Evolutionary conservation across 106 monocot genomes (phyloP), one percentile per base, ranked within the genome.

Genomic region (Dioscorea zingiberensis): DNA sequence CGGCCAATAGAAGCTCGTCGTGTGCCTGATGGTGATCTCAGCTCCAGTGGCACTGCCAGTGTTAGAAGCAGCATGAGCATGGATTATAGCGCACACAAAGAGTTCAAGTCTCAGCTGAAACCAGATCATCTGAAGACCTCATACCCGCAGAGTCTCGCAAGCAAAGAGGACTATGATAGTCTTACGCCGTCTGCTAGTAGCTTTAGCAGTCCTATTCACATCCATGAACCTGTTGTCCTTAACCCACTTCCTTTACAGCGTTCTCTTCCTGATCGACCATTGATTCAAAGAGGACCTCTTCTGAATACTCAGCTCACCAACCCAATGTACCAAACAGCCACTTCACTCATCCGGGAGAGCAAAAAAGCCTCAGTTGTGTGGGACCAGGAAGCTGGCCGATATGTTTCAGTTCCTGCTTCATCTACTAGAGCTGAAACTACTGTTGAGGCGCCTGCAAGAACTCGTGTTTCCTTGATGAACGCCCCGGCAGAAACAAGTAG

Each of bases 381-480:
- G 97, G 97, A 98, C 58, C 92, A 79, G 67, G 93, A 98, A 70
- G 88, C 97, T 25, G 97, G 97, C 1, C 78, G 97, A 23, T 98
- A 89, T 47, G 80, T 93, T 3, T 98, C 97, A 10, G 89, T 89
- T 13, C 38, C 38, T 6, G 54, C 81, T 4, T 27, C 78, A 22
- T 22, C 89, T 7, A 30, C 66, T 19, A 78, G 83, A 75, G 27
- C 62, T 17, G 94, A 76, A 46, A 55, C 64, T 44, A 68, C 63
- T 7, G 47, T 63, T 27, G 79, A 74, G 13, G 21, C 28, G n/a
- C 68, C 79, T 19, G 19, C 32, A 2, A 67, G 85, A 45, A 27
- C 69, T 44, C 69, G 69, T 30, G 47, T 48, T 55, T 65, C 69
- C 15, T 30, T 73, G 15, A 64, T 59, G 7, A 82, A 80, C 49